Conservation (phyloP, 495 filamentous ascomycete species). For the Massariosphaeria phaeospora region DNA sequence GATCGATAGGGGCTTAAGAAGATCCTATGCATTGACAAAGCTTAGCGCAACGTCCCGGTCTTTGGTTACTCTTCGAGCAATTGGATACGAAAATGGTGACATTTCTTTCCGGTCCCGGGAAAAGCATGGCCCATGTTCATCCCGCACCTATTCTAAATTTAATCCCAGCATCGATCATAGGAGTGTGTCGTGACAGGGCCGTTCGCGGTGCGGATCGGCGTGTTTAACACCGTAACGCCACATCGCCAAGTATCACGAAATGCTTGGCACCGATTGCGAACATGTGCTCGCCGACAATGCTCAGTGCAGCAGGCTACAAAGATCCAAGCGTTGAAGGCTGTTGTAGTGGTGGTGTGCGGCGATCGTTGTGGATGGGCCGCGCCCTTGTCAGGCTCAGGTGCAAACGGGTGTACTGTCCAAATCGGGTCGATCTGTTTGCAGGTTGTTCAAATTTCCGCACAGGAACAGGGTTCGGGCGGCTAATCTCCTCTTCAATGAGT, state of each 20-base stretch:
- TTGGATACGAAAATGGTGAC: conserved; percentile 1
- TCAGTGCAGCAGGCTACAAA: background rate
- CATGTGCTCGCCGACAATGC: background rate
- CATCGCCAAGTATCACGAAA: conserved; percentile 17
- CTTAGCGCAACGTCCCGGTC: background rate
- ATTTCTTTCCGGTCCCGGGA: no score
- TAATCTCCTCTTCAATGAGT: no score
- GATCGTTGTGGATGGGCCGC: no score
- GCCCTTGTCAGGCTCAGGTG: no score
- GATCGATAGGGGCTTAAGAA: background rate
- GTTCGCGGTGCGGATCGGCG: conserved; percentile 2
- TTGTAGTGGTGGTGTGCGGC: no score
- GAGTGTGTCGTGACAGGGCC: background rate
- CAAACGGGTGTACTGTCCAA: no score
- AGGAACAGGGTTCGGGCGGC: no score
- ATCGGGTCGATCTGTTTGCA: no score
- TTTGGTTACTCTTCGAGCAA: no score
- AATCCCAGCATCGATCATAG: background rate
- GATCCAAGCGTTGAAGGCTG: background rate
- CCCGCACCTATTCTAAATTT: no score
- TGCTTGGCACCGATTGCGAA: conserved; percentile 19
- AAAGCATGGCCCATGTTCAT: no score
- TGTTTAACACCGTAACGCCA: conserved; percentile 4
- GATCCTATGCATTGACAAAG: background rate
- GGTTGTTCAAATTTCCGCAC: no score